Conservation (phyloP, 345 rosid genomes). For the Psidium guajava region DNA sequence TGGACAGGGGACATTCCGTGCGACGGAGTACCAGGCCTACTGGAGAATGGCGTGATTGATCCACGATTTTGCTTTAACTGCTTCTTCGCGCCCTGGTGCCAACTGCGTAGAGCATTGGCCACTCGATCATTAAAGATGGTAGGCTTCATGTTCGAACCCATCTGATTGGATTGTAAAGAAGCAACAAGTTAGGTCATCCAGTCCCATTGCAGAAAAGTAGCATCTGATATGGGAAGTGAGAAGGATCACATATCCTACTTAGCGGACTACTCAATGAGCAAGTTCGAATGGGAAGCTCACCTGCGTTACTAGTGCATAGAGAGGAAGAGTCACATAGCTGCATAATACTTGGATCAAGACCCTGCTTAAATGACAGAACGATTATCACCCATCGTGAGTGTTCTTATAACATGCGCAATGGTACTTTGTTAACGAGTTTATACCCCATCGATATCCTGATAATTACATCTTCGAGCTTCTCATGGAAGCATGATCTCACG, state of each 20-base stretch:
- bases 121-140: slow-evolving; percentile 30
- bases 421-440: neutral
- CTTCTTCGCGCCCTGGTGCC: slow-evolving; percentile 24
- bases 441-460: slow-evolving; percentile 38
- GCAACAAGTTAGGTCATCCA: neutral
- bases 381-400: neutral
- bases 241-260: neutral
- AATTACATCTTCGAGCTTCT: slow-evolving; percentile 11
- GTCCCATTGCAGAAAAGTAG: neutral
- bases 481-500: slow-evolving; percentile 21
- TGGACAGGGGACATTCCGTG: slow-evolving; percentile 23
- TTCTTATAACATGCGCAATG: neutral
- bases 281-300: slow-evolving; percentile 1
- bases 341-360: slow-evolving; percentile 26
- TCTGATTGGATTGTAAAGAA: slow-evolving; percentile 5
- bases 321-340: slow-evolving; percentile 37
- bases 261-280: neutral
- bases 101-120: slow-evolving; percentile 18
- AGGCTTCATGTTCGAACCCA: slow-evolving; percentile 31
- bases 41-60: slow-evolving; percentile 8
- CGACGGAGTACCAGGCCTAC: neutral
- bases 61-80: slow-evolving; percentile 12
- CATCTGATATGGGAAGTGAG: neutral
- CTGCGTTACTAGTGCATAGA: slow-evolving; percentile 39
- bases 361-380: slow-evolving; percentile 1